phyloP scores from a whole-genome alignment of 2,329 filamentous ascomycete genomes.

The Coniella lustricola region DNA sequence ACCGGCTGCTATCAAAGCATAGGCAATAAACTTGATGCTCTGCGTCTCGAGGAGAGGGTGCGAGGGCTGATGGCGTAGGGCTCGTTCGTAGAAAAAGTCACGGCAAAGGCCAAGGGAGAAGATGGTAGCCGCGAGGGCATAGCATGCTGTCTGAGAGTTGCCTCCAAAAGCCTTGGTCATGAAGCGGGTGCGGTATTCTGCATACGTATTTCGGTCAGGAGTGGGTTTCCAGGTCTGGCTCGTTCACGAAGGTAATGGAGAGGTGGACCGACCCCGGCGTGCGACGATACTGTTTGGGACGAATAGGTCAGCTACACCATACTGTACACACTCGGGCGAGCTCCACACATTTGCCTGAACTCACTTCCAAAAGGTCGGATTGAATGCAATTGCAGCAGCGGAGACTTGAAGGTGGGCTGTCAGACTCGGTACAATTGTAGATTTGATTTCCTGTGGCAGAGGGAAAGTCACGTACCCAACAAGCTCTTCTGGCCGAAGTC shows the following conservation, averaged over 20 bases:
- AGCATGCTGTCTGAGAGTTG: constrained; percentile 74
- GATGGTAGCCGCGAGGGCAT: constrained; percentile 79
- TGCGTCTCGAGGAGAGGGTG: constrained; percentile 64
- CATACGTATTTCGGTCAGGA: not conserved
- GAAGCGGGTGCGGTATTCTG: constrained; percentile 82
- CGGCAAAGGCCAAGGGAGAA: constrained; percentile 87
- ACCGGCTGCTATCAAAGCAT: constrained; percentile 63
- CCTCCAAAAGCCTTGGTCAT: constrained; percentile 82
- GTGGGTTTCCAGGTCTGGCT: not conserved
- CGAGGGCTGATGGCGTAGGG: constrained; percentile 67
- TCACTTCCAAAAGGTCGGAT: constrained; percentile 99
- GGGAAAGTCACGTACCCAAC: constrained; percentile 47
- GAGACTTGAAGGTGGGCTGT: constrained; percentile 52
- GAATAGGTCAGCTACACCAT: not conserved
- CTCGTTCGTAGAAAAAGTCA: constrained; percentile 80
- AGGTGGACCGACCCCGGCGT: constrained; percentile 1
- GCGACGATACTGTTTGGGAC: constrained; percentile 12
- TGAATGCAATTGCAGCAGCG: constrained; percentile 78
- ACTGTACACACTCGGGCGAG: not conserved
- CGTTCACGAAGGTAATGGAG: too few relatives aligned
- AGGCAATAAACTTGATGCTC: constrained; percentile 55
- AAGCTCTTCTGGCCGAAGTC: constrained; percentile 63
- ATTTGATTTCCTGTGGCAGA: constrained; percentile 1
- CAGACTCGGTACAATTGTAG: constrained; percentile 7
- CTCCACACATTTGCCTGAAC: constrained; percentile 31